Percentiles rank a stretch among this genome's conserved stretches.
Conservation (phyloP, 371 early-diverging fungal genomes). For the Lichtheimia corymbifera region DNA sequence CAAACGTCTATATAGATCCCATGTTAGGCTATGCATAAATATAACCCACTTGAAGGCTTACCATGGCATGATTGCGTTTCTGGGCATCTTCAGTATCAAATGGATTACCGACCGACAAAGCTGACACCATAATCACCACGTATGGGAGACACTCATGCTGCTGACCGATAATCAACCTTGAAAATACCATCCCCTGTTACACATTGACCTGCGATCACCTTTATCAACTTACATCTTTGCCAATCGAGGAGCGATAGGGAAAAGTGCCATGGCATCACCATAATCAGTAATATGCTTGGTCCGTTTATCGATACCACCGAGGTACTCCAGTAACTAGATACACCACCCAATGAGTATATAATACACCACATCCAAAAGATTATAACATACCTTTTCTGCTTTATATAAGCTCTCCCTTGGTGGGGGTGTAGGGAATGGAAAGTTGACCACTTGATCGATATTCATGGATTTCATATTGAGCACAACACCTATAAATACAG, state of each 20-base stretch:
- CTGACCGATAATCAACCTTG: constrained; percentile 82
- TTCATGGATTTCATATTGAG: constrained; percentile 96
- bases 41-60: background rate
- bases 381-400: constrained; percentile 59
- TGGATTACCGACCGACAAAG: constrained; percentile 90
- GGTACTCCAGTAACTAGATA: constrained; percentile 56
- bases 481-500: constrained; percentile 62
- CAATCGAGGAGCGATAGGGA: constrained; percentile 94
- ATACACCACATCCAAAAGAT: background rate
- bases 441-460: constrained; percentile 91
- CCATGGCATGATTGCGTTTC: constrained; percentile 7
- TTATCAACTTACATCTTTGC: constrained; percentile 79
- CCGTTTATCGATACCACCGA: constrained; percentile 73
- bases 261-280: constrained; percentile 87
- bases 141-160: constrained; percentile 81
- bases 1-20: constrained; percentile 7
- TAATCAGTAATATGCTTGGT: constrained; percentile 79
- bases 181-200: too few species aligned
- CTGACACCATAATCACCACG: constrained; percentile 88
- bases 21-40: background rate
- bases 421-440: constrained; percentile 95
- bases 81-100: constrained; percentile 6
- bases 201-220: background rate
- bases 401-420: constrained; percentile 62
- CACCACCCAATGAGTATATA: background rate